These are phyloP conservation scores for Fusarium liriodendri DNA, from an alignment of 2,329 filamentous ascomycete species.

Conservation along the genomic window DNA sequence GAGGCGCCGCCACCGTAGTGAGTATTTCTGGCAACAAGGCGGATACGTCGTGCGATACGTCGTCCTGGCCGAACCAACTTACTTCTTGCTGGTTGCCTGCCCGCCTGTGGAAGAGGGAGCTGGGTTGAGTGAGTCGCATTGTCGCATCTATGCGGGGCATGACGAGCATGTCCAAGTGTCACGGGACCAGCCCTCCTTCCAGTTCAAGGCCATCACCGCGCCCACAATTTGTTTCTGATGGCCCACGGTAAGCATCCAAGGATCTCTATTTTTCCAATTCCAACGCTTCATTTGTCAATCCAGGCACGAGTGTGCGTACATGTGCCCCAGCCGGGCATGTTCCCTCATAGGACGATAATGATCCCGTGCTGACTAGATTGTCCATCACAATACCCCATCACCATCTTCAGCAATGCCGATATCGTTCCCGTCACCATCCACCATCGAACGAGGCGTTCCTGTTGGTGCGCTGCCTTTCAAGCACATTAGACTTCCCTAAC, in stretches of 20 bases:
- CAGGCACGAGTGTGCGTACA: background rate
- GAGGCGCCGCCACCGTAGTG: constrained; percentile 13
- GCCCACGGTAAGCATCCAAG: background rate
- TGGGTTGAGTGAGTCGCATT: constrained; percentile 11
- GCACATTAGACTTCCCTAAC: constrained; percentile 7
- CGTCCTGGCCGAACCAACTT: background rate
- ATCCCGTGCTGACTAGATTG: background rate
- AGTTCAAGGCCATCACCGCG: constrained; percentile 2
- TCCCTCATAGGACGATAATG: background rate
- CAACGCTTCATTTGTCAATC: background rate
- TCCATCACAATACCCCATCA: constrained; percentile 11
- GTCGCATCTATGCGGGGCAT: constrained; percentile 11
- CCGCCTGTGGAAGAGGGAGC: background rate
- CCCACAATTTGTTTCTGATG: constrained; percentile 36
- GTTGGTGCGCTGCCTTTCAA: background rate
- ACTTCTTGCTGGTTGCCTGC: background rate
- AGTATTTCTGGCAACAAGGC: background rate
- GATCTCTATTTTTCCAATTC: background rate
- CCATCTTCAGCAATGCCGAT: background rate
- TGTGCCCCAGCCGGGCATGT: background rate
- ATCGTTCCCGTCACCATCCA: constrained; percentile 5
- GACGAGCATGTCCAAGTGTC: constrained; percentile 13
- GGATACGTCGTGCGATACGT: constrained; percentile 8
- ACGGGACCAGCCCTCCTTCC: constrained; percentile 20
- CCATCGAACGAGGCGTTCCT: background rate